Conservation (phyloP, 495 filamentous ascomycete species). For the Aspergillus mulundensis region DNA sequence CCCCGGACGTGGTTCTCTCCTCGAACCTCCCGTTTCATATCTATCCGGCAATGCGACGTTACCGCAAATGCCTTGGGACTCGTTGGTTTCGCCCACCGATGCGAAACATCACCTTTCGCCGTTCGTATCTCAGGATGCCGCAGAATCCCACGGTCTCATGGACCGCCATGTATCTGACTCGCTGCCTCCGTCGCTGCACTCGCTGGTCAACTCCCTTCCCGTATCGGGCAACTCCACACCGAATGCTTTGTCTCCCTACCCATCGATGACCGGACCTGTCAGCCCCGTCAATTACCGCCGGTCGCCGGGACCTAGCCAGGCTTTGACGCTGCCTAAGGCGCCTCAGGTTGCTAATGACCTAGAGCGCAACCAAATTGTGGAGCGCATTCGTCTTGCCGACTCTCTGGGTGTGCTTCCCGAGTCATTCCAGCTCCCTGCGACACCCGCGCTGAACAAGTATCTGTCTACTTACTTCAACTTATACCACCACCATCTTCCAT, state of each 20-base stretch:
- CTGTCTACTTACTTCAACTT: conserved; percentile 93
- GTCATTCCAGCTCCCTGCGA: conserved; percentile 80
- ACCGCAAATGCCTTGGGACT: conserved; percentile 87
- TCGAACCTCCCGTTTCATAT: conserved; percentile 69
- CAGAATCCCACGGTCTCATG: conserved; percentile 58
- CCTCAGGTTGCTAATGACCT: conserved; percentile 68
- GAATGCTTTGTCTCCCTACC: conserved; percentile 75
- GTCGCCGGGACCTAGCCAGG: conserved; percentile 61
- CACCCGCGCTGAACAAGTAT: conserved; percentile 77
- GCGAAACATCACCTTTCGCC: conserved; percentile 58
- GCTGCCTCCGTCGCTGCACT: conserved; percentile 57
- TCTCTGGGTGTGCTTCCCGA: conserved; percentile 77
- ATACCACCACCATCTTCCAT: conserved; percentile 95
- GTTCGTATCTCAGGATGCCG: conserved; percentile 64
- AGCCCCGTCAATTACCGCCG: conserved; percentile 66
- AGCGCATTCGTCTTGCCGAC: conserved; percentile 78
- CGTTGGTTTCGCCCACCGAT: conserved; percentile 66
- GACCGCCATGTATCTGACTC: conserved; percentile 59
- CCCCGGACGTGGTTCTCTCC: conserved; percentile 59
- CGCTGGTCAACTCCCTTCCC: conserved; percentile 65
- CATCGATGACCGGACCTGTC: conserved; percentile 67
- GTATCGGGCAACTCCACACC: conserved; percentile 70
- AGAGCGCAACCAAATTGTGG: conserved; percentile 74
- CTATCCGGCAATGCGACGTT: conserved; percentile 72
- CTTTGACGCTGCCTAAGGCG: conserved; percentile 60